Evolutionary conservation across 75 land plant genomes (phyloP).

Genomic region (Pseudotsuga menziesii): DNA sequence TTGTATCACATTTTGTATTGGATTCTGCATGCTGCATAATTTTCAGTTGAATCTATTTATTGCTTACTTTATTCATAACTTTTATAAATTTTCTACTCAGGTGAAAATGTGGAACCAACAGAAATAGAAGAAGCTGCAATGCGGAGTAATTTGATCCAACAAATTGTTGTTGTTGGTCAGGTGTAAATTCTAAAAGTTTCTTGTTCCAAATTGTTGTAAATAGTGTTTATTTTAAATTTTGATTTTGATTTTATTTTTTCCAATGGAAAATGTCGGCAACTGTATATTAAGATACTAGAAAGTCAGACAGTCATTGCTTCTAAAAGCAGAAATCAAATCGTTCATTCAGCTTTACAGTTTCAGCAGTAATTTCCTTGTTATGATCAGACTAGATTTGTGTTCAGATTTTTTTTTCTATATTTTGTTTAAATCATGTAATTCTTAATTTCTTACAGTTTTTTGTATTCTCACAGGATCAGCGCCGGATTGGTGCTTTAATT

Average conservation of each 20-base stretch:
- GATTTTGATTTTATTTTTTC: too few species aligned
- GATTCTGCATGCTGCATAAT: neutral
- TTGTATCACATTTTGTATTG: neutral
- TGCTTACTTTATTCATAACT: neutral
- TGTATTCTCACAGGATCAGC: slow-evolving; percentile 61
- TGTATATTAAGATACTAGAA: too few species aligned
- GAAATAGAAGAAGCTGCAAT: slow-evolving; percentile 84
- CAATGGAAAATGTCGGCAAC: too few species aligned
- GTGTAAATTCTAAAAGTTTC: slow-evolving; percentile 19
- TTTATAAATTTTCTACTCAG: slow-evolving; percentile 19
- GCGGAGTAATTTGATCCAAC: slow-evolving; percentile 74
- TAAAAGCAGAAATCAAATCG: too few species aligned
- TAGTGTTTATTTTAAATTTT: neutral
- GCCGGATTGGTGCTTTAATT: slow-evolving; percentile 82
- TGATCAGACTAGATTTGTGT: too few species aligned
- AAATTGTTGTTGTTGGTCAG: slow-evolving; percentile 94
- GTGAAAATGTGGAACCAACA: slow-evolving; percentile 94
- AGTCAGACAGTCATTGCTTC: too few species aligned
- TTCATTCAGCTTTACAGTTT: too few species aligned
- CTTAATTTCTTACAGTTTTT: neutral
- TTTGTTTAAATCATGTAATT: neutral
- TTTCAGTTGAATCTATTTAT: neutral
- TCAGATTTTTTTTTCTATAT: slow-evolving; percentile 6
- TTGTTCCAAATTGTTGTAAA: neutral
- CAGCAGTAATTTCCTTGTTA: neutral